Conservation (phyloP, 2,329 filamentous ascomycete species). For the Botrytis tulipae region DNA sequence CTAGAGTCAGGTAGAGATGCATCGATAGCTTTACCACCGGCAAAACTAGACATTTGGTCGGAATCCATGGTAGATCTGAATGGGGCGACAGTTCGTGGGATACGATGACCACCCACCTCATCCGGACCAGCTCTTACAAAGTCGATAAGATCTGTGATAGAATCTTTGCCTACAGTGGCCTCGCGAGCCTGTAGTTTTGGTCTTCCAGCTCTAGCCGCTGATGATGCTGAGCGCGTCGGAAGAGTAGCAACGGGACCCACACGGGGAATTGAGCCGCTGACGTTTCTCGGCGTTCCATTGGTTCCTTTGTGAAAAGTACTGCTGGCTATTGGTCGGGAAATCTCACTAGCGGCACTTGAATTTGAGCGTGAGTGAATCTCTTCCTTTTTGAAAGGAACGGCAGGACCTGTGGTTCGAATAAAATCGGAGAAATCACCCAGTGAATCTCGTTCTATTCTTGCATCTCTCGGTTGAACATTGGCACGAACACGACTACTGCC, state of each 20-base stretch:
- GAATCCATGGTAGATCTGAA: constrained; percentile 85
- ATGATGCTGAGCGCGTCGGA: constrained; percentile 35
- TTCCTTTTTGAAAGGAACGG: constrained; percentile 40
- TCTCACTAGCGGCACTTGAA: background rate
- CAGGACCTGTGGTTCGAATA: constrained; percentile 63
- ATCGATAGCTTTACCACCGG: constrained; percentile 57
- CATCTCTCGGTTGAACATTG: constrained; percentile 60
- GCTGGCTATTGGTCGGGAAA: background rate
- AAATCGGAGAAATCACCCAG: constrained; percentile 85
- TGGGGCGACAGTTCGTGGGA: constrained; percentile 78
- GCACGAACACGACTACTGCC: constrained; percentile 29
- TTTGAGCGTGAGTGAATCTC: constrained; percentile 32
- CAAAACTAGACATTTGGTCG: constrained; percentile 63
- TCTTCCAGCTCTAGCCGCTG: constrained; percentile 46
- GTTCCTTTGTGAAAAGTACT: constrained; percentile 34
- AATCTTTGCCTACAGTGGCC: constrained; percentile 59
- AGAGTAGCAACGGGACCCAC: constrained; percentile 24
- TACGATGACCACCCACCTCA: constrained; percentile 62
- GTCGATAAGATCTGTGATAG: constrained; percentile 86
- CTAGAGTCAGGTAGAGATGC: constrained; percentile 56
- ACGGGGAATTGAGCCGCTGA: constrained; percentile 28
- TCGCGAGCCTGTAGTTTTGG: constrained; percentile 69
- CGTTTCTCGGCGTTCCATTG: constrained; percentile 34
- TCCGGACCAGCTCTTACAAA: constrained; percentile 85
- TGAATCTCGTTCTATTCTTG: constrained; percentile 67